Evolutionary conservation across 2,329 filamentous ascomycete genomes (phyloP), one percentile per base, ranked within the genome.

Genomic region (Coleophoma cylindrospora): DNA sequence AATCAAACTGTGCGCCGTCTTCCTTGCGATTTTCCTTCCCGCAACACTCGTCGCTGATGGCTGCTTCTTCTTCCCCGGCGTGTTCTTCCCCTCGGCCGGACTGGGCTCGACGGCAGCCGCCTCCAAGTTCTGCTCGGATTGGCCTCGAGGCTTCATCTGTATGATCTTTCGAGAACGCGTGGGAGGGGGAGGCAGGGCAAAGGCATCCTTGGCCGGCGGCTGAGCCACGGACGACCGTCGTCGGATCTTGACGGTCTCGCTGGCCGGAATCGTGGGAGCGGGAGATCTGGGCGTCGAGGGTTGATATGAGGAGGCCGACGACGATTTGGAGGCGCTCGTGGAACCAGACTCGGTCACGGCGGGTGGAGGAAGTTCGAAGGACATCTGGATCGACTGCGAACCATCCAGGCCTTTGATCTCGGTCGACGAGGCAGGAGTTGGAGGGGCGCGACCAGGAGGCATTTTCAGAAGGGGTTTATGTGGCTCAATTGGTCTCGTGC

Each of bases 91-190:
- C 56, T 11, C 50, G 52, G 19, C 48, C 43, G 11, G 51, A 22
- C 15, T 60, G 49, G 44, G 58, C 61, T 60, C 56, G 32, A 48
- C 44, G 4, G 7, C 36, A 1, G 51, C 27, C 11, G 40, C 19
- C 21, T 59, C 49, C 40, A 47, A 48, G 8, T 41, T 50, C 34
- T 65, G 57, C 49, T 70, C 64, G 52, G 73, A 64, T 57, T 80
- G 71, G 32, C 68, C 61, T 22, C 74, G 70, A 15, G 81, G 92
- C 69, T 95, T 96, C 91, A 97, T 96, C 71, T 97, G 92, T 51
- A 97, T 97, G 66, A 99, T 97, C 73, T 95, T 97, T 62, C 92
- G 86, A 40, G 90, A 89, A 55, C 92, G 79, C 3, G 91, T 96
- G 0, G 94, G 94, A 14, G 92, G 94, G 10, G 94, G 94, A 17